Base-by-base conservation (phyloP, 2,329 filamentous ascomycete species). In the Bisporella sp. region DNA sequence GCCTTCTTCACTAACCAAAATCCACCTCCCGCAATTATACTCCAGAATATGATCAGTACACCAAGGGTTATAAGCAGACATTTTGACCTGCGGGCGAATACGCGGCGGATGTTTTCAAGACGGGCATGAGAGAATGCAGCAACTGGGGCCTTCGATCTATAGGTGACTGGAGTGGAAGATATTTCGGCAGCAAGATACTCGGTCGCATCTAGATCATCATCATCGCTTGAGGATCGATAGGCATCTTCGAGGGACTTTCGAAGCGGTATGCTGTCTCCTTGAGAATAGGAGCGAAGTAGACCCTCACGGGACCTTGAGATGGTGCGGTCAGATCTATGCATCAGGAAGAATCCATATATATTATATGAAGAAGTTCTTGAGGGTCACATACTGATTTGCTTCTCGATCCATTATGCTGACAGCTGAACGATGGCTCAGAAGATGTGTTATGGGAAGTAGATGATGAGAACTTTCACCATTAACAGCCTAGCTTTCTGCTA, bases 141-240 rank as follows among this genome's bases (percentile, higher is more conserved):
- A 51, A 56, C 60, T 51, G 65, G 21, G 57, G 63, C 31, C 47
- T 62, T 37, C 35, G 35, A 8, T 9, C 8, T n/a, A 9, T n/a
- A 42, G 54, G 59, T 51, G 55, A 57, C 60, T 13, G 64, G 60
- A 32, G 59, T 64, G 41, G 67, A 62, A 41, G 64, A 62, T 21
- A 3, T 21, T 40, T 68, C 65, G 51, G 62, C 60, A 45, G 67
- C 62, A 32, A 71, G 65, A 51, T 64, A 69, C 41, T 72, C 68
- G 52, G 66, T 69, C 47, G 64, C 67, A 53, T 71, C 69, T 37
- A 71, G 54, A 45, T 72, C 69, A n/a, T 37, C 35, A 46, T 67
- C 65, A 29, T 70, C 69, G 47, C 62, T 69, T 9, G 62, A 62
- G 32, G 60, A 61, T 29, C 64, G 61, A 53, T 66, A 66, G 21